Percentiles rank a stretch among this genome's conserved stretches.
Evolutionary conservation across 495 filamentous ascomycete species (phyloP).

Genomic region (Aspergillus steynii): DNA sequence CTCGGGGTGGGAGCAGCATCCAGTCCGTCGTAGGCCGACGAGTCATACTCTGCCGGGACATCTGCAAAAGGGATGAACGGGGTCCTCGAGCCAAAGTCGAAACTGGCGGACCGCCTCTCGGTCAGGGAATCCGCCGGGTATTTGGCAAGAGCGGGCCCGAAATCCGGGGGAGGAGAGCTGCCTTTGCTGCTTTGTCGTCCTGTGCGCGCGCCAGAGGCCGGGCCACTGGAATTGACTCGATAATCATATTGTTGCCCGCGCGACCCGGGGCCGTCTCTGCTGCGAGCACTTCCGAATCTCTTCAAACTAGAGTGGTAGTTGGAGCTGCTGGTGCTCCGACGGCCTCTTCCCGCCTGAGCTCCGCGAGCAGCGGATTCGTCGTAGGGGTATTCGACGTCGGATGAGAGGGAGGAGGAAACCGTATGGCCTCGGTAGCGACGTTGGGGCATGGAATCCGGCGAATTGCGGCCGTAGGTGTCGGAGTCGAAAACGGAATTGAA

Average conservation of each 20-base stretch:
- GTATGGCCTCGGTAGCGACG: constrained; percentile 59
- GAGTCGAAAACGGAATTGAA: constrained; percentile 44
- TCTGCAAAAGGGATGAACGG: constrained; percentile 33
- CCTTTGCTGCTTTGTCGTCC: constrained; percentile 68
- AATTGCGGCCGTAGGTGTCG: constrained; percentile 27
- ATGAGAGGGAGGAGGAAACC: constrained; percentile 69
- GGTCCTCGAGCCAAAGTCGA: constrained; percentile 61
- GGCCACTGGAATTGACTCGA: constrained; percentile 10
- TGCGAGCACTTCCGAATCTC: constrained; percentile 63
- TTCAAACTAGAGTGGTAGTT: constrained; percentile 63
- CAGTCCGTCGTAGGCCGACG: constrained; percentile 53
- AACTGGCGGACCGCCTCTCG: constrained; percentile 71
- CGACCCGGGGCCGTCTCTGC: constrained; percentile 40
- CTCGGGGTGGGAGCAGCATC: constrained; percentile 90
- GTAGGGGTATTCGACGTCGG: constrained; percentile 69
- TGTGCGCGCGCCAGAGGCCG: constrained; percentile 19
- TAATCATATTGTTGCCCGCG: constrained; percentile 30
- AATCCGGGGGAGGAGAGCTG: constrained; percentile 70
- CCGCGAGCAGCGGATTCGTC: constrained; percentile 62
- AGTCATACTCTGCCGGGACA: constrained; percentile 23
- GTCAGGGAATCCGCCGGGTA: constrained; percentile 57
- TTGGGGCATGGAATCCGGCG: constrained; percentile 27
- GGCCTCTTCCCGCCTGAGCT: constrained; percentile 53
- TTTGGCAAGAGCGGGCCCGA: constrained; percentile 44
- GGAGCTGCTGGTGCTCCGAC: constrained; percentile 82